Percentiles rank a stretch among this genome's conserved stretches.
phyloP scores from a whole-genome alignment of 139 green algal genomes.

The Dunaliella primolecta region DNA sequence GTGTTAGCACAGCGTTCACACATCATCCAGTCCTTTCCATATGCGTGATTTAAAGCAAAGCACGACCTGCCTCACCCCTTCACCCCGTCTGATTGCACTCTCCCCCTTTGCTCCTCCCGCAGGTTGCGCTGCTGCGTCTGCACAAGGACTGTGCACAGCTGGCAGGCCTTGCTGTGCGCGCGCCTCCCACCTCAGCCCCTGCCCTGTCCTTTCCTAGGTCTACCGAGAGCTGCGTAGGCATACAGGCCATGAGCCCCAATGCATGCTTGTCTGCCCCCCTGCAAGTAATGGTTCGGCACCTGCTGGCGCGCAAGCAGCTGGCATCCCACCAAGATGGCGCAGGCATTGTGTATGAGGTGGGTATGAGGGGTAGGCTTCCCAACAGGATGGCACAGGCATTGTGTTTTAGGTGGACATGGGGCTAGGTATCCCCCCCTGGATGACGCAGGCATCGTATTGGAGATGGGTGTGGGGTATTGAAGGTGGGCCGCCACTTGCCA shows the following conservation, averaged over 20 bases:
- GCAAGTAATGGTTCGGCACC: background rate
- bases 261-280: background rate
- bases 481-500: no score
- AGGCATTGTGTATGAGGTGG: background rate
- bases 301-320: background rate
- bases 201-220: no score
- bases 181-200: background rate
- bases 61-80: no score
- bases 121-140: slow-evolving; percentile 34
- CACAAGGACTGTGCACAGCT: slow-evolving; percentile 27
- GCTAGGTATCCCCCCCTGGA: background rate
- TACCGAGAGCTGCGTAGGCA: no score
- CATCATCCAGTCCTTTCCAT: no score
- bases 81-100: no score
- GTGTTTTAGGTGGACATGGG: background rate
- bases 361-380: background rate
- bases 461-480: no score
- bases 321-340: background rate
- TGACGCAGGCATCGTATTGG: background rate
- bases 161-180: background rate
- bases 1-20: no score
- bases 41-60: no score
- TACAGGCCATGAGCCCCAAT: no score
- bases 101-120: background rate
- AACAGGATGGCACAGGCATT: background rate